Conservation (phyloP, 371 early-diverging fungal species). For the Apophysomyces sp. region DNA sequence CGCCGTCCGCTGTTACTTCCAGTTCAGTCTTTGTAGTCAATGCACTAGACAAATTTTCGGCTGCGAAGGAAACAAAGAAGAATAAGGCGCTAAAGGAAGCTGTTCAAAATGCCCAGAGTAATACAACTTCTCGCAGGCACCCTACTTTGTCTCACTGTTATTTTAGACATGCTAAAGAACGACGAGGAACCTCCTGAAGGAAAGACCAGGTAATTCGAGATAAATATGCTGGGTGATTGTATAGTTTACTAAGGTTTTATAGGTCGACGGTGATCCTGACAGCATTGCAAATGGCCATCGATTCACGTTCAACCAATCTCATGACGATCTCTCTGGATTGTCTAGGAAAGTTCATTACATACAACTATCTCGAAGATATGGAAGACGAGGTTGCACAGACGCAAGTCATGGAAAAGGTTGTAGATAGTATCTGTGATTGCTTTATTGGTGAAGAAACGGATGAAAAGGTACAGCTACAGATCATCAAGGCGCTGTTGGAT, state of each 20-base stretch:
- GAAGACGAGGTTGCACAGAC: conserved; percentile 42
- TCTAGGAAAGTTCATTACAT: conserved; percentile 76
- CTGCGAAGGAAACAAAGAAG: conserved; percentile 48
- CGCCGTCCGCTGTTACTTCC: conserved; percentile 35
- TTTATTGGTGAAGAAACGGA: conserved; percentile 73
- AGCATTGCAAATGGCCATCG: conserved; percentile 61
- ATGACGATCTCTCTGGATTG: conserved; percentile 66
- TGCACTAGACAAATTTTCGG: conserved; percentile 64
- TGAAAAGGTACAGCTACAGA: conserved; percentile 73
- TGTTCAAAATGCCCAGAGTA: conserved; percentile 44
- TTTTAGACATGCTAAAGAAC: conserved; percentile 33
- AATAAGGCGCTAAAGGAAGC: conserved; percentile 56
- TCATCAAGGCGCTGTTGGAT: conserved; percentile 82
- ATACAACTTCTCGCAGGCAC: background rate
- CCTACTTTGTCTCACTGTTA: background rate
- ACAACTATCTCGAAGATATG: conserved; percentile 63
- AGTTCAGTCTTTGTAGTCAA: conserved; percentile 64
- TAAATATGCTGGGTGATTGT: conserved; percentile 2
- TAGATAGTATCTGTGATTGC: conserved; percentile 58
- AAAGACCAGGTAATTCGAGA: conserved; percentile 34
- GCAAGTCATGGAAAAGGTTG: conserved; percentile 55
- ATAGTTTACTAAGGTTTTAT: background rate
- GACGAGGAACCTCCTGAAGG: conserved; percentile 44
- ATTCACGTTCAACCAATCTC: conserved; percentile 52
- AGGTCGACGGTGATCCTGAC: conserved; percentile 56